These are phyloP conservation scores for Acidomyces sp. DNA, from an alignment of 495 filamentous ascomycete genomes.

Conservation along the genomic window DNA sequence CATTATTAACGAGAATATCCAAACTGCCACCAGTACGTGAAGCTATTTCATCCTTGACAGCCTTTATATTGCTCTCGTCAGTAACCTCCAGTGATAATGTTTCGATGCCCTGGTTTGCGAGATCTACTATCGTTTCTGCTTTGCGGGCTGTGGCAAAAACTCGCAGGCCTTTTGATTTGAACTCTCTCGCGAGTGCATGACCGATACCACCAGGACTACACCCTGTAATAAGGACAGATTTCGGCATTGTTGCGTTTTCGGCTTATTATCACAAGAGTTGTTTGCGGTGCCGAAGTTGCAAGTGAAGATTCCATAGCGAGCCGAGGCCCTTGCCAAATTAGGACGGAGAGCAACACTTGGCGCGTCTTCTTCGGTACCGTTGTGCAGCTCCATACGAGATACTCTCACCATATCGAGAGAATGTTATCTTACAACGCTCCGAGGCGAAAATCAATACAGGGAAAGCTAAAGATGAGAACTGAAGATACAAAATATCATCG, in stretches of 20 bases:
- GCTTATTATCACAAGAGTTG: background rate
- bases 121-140: slow-evolving; percentile 35
- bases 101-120: slow-evolving; percentile 37
- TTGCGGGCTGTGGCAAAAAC: slow-evolving; percentile 47
- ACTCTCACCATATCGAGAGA: no score
- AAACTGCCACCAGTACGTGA: slow-evolving; percentile 35
- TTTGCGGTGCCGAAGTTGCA: no score
- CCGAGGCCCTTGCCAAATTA: no score
- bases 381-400: no score
- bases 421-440: no score
- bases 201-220: slow-evolving; percentile 46
- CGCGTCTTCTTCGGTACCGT: no score
- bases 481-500: no score
- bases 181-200: slow-evolving; percentile 43
- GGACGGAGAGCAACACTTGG: no score
- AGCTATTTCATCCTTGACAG: slow-evolving; percentile 33
- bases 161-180: slow-evolving; percentile 36
- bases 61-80: slow-evolving; percentile 34
- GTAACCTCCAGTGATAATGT: slow-evolving; percentile 43
- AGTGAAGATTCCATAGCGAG: no score
- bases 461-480: no score
- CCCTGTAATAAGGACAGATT: slow-evolving; percentile 19
- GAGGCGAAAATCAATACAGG: no score
- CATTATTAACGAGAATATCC: slow-evolving; percentile 51
- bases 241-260: background rate